Percentiles rank a stretch among this genome's conserved stretches.
Evolutionary conservation across 2,329 filamentous ascomycete genomes (phyloP).

Genomic region (Diplodia mutila): DNA sequence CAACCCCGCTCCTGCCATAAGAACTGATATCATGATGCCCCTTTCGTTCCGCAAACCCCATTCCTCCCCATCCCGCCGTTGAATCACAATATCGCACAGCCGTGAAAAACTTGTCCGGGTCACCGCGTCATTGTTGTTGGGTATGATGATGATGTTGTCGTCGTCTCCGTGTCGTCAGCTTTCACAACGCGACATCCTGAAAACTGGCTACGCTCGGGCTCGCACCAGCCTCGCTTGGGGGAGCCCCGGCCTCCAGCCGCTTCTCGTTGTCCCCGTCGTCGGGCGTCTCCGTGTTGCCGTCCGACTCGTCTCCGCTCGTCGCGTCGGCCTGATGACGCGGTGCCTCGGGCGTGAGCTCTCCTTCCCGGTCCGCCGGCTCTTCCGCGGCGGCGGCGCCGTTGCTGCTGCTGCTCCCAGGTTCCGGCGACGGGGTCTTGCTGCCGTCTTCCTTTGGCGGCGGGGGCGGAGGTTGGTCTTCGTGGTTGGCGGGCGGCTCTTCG

Average conservation of each 20-base stretch:
- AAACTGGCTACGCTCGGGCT: slow-evolving; percentile 21
- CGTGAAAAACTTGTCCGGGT: slow-evolving; percentile 11
- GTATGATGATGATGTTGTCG: slow-evolving; percentile 14
- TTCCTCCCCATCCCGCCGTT: neutral
- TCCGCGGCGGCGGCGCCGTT: slow-evolving; percentile 32
- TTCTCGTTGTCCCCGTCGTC: neutral
- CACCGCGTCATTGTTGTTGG: slow-evolving; percentile 15
- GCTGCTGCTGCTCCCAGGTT: slow-evolving; percentile 3
- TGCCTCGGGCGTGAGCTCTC: slow-evolving; percentile 4
- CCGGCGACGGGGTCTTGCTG: slow-evolving; percentile 33
- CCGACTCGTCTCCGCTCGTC: slow-evolving; percentile 21
- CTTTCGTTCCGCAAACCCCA: neutral
- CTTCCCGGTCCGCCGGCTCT: slow-evolving; percentile 21
- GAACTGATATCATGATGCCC: slow-evolving; percentile 10
- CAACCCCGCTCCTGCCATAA: neutral
- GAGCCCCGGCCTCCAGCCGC: slow-evolving; percentile 15
- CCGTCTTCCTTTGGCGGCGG: slow-evolving; percentile 42
- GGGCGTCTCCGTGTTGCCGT: slow-evolving; percentile 12
- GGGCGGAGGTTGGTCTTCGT: slow-evolving; percentile 33
- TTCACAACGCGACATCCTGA: slow-evolving; percentile 20
- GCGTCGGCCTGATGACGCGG: neutral
- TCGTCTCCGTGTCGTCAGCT: slow-evolving; percentile 21
- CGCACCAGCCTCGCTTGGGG: slow-evolving; percentile 13
- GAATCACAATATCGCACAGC: slow-evolving; percentile 11
- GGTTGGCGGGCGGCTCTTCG: neutral